phyloP scores from a whole-genome alignment of 2,329 filamentous ascomycete genomes.

The Arthrobotrys sinensis region DNA sequence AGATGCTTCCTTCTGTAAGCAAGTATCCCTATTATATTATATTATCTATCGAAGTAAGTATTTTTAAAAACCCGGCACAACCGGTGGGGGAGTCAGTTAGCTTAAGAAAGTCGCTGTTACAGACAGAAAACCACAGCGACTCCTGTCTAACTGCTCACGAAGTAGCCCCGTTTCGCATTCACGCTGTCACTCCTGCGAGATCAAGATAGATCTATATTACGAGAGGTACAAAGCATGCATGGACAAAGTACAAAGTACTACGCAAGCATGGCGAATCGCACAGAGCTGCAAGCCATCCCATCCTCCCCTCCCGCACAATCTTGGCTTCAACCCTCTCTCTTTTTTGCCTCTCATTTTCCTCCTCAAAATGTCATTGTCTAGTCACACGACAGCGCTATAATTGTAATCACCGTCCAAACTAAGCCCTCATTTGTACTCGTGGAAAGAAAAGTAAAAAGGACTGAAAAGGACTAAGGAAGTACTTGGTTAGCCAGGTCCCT shows the following conservation, averaged over 20 bases:
- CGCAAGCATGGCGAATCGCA: too few relatives aligned
- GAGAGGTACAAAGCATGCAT: too few relatives aligned
- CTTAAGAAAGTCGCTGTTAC: too few relatives aligned
- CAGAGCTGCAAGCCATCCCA: too few relatives aligned
- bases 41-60: too few relatives aligned
- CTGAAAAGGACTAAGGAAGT: background rate
- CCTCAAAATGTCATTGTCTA: background rate
- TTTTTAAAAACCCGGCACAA: too few relatives aligned
- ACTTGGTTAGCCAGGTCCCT: slow-evolving; percentile 22
- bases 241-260: too few relatives aligned
- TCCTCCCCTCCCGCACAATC: background rate
- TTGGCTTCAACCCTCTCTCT: background rate
- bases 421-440: slow-evolving; percentile 23
- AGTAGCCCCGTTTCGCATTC: slow-evolving; percentile 8
- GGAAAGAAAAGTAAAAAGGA: background rate
- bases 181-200: slow-evolving; percentile 9
- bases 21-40: too few relatives aligned
- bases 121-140: background rate
- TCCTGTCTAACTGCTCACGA: slow-evolving; percentile 20
- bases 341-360: too few relatives aligned
- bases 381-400: slow-evolving; percentile 33
- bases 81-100: too few relatives aligned
- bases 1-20: too few relatives aligned
- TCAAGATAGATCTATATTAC: background rate
- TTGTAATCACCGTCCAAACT: slow-evolving; percentile 7